phyloP scores from a whole-genome alignment of 177 flowering plant genomes.

The Vitis hybrid region DNA sequence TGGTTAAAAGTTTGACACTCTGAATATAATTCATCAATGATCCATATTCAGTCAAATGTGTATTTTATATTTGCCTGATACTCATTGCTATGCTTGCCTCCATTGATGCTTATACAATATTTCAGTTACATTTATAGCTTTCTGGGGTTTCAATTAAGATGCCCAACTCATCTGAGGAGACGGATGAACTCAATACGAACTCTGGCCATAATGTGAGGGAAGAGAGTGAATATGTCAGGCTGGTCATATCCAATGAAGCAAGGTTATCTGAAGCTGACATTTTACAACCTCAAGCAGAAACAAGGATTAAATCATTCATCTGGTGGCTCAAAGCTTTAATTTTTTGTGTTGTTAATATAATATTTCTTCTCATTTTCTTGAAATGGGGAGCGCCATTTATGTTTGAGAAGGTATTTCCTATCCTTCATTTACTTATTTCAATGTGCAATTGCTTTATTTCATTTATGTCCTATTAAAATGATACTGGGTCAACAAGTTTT shows the following conservation, averaged over 20 bases:
- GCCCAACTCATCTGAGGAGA: slow-evolving; percentile 34
- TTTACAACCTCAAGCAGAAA: slow-evolving; percentile 32
- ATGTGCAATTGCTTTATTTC: background rate
- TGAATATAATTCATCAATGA: too few species aligned
- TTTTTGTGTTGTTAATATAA: slow-evolving; percentile 30
- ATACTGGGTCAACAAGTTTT: background rate
- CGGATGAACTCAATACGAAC: slow-evolving; percentile 26
- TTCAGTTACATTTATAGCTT: background rate
- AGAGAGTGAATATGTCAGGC: slow-evolving; percentile 66
- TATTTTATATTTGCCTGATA: background rate
- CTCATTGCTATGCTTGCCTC: background rate
- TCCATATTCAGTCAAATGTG: too few species aligned
- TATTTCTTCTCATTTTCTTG: slow-evolving; percentile 41
- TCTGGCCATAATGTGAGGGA: slow-evolving; percentile 32
- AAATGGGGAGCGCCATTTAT: slow-evolving; percentile 93
- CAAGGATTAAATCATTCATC: slow-evolving; percentile 26
- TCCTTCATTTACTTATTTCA: slow-evolving; percentile 1
- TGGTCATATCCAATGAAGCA: slow-evolving; percentile 57
- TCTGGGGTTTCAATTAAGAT: slow-evolving; percentile 21
- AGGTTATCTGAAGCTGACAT: slow-evolving; percentile 29
- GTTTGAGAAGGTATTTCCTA: slow-evolving; percentile 68
- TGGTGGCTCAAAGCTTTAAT: slow-evolving; percentile 74
- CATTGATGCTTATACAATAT: background rate
- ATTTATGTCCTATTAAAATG: background rate
- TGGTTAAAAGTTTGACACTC: too few species aligned